A percentile compares a stretch with the other conserved stretches of the same genome.
phyloP scores from a whole-genome alignment of 805 yeast species.

The Cyberlindnera xylosilytica region DNA sequence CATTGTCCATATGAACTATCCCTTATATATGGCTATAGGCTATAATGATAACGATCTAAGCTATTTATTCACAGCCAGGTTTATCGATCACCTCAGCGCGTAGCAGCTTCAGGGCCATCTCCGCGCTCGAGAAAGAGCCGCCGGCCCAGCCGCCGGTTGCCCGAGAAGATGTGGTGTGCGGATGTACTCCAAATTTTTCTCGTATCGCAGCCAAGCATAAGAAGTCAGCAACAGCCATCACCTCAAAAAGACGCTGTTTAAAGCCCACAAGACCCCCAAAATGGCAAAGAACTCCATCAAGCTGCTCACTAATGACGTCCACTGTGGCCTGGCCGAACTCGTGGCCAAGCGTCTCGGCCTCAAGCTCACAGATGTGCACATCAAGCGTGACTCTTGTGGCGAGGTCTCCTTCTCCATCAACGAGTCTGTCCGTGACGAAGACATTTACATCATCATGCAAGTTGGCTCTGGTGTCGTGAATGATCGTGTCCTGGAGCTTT shows the following conservation, averaged over 20 bases:
- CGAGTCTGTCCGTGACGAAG: slow-evolving; percentile 84
- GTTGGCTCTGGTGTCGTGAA: slow-evolving; percentile 77
- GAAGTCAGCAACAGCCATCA: background rate
- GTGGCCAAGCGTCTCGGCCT: slow-evolving; percentile 62
- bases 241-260: background rate
- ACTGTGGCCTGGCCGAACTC: slow-evolving; percentile 65
- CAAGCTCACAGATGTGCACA: slow-evolving; percentile 56
- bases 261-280: background rate
- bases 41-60: no score
- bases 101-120: no score
- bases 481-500: slow-evolving; percentile 68
- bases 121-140: background rate
- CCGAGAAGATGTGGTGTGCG: slow-evolving; percentile 5
- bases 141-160: slow-evolving; percentile 1
- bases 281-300: slow-evolving; percentile 77
- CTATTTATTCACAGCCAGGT: no score
- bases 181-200: slow-evolving; percentile 10
- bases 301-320: slow-evolving; percentile 64
- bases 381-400: slow-evolving; percentile 65
- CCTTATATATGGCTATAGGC: no score
- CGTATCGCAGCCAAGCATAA: background rate
- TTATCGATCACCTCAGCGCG: no score
- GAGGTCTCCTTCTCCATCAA: slow-evolving; percentile 77
- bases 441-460: slow-evolving; percentile 74
- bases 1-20: no score